A percentile compares a stretch with the other conserved stretches of the same genome.
Conservation (phyloP, 495 filamentous ascomycete genomes). For the Darksidea phi region DNA sequence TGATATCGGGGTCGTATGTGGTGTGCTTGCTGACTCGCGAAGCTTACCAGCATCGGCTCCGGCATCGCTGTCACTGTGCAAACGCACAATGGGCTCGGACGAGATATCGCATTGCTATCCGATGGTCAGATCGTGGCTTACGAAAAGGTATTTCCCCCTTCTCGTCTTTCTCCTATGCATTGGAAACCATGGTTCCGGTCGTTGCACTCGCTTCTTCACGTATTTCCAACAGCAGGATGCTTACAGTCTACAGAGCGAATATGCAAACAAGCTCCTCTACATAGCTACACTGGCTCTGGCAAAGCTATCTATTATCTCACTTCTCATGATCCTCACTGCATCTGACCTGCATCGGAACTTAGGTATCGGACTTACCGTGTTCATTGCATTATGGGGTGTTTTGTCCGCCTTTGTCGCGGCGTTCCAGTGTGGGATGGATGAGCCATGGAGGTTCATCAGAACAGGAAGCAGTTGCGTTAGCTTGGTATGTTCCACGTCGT, state of each 20-base stretch:
- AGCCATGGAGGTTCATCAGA: slow-evolving; percentile 20
- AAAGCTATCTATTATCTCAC: slow-evolving; percentile 30
- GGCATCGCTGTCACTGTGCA: slow-evolving; percentile 26
- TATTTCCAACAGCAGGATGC: too few relatives aligned
- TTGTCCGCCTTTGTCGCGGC: slow-evolving; percentile 13
- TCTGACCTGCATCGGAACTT: slow-evolving; percentile 20
- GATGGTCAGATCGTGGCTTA: slow-evolving; percentile 18
- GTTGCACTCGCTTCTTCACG: too few relatives aligned
- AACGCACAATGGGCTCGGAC: slow-evolving; percentile 22
- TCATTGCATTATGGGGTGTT: slow-evolving; percentile 23
- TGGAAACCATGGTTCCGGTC: background rate
- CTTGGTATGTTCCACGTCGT: slow-evolving; percentile 4
- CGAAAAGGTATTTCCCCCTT: slow-evolving; percentile 25
- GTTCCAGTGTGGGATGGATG: slow-evolving; percentile 18
- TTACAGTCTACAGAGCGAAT: slow-evolving; percentile 20
- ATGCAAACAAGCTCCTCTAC: slow-evolving; percentile 33
- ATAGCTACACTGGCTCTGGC: slow-evolving; percentile 30
- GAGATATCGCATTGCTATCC: slow-evolving; percentile 12
- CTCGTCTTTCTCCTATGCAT: slow-evolving; percentile 12
- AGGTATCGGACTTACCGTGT: slow-evolving; percentile 11
- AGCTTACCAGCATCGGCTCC: slow-evolving; percentile 27
- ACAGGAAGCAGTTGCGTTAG: slow-evolving; percentile 8
- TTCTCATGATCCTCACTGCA: slow-evolving; percentile 24
- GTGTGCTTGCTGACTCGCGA: slow-evolving; percentile 1
- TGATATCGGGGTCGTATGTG: background rate